These are phyloP conservation scores for Solanum megistacrolobum DNA, from an alignment of 257 asterid species.

Conservation along the genomic window DNA sequence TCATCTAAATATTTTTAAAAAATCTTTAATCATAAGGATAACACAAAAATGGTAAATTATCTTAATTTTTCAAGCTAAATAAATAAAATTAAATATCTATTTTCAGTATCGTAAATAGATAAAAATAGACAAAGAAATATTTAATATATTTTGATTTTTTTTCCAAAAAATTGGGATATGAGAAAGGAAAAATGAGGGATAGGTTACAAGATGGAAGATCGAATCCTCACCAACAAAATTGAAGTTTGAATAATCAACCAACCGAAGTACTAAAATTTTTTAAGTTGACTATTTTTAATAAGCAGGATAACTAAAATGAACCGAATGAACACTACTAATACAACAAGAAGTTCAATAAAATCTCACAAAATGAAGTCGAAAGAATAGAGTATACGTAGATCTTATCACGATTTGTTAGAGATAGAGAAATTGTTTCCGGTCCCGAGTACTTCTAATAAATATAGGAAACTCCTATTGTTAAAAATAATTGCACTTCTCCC, in stretches of 20 bases:
- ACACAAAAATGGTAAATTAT: background rate
- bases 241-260: background rate
- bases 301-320: background rate
- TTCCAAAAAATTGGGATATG: background rate
- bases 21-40: background rate
- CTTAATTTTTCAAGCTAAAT: background rate
- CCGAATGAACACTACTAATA: background rate
- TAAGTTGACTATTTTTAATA: background rate
- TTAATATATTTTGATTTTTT: no score
- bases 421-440: background rate
- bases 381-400: fast-evolving
- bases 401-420: no score
- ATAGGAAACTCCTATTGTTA: background rate
- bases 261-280: no score
- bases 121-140: no score
- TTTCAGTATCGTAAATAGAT: no score
- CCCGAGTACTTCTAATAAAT: background rate
- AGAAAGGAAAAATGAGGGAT: background rate
- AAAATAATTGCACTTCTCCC: background rate
- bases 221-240: fast-evolving
- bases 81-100: no score
- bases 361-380: background rate
- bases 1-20: no score
- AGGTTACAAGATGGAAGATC: background rate
- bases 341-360: background rate